Conservation (phyloP, 331 rosid species). For the Stylosanthes scabra region DNA sequence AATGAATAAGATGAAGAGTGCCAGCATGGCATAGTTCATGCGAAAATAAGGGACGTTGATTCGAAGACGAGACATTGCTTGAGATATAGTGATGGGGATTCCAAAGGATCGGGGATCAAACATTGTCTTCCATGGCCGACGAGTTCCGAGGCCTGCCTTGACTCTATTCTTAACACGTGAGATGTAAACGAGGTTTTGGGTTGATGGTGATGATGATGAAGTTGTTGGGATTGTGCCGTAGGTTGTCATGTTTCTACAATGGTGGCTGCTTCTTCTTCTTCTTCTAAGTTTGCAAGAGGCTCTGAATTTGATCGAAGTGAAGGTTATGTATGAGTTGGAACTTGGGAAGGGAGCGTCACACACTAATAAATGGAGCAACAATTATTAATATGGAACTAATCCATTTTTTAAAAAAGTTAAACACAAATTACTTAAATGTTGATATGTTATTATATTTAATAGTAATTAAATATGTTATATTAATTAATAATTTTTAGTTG, state of each 20-base stretch:
- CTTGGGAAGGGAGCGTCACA: not conserved
- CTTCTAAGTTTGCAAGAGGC: not conserved
- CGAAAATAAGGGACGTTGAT: slow-evolving; percentile 59
- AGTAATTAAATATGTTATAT: too few species aligned
- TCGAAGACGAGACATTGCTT: slow-evolving; percentile 42
- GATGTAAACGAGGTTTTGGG: slow-evolving; percentile 62
- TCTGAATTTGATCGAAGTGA: not conserved
- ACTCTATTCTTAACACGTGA: slow-evolving; percentile 68
- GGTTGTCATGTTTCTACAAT: slow-evolving; percentile 48
- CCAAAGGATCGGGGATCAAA: slow-evolving; percentile 48
- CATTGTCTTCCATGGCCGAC: slow-evolving; percentile 82
- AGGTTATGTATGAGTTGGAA: not conserved
- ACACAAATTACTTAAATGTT: not conserved
- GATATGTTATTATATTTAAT: too few species aligned
- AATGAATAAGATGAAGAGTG: slow-evolving; percentile 62
- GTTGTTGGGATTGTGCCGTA: slow-evolving; percentile 84
- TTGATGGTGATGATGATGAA: slow-evolving; percentile 46
- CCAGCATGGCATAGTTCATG: slow-evolving; percentile 67
- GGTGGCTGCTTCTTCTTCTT: not conserved
- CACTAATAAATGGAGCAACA: not conserved
- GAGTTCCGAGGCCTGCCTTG: slow-evolving; percentile 69
- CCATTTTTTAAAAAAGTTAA: too few species aligned
- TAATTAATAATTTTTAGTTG: too few species aligned
- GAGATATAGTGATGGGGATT: slow-evolving; percentile 42
- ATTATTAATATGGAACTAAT: too few species aligned